A percentile compares a stretch with the other conserved stretches of the same genome.
phyloP scores from a whole-genome alignment of 2,329 filamentous ascomycete genomes.

The Arachnomyces sp. region DNA sequence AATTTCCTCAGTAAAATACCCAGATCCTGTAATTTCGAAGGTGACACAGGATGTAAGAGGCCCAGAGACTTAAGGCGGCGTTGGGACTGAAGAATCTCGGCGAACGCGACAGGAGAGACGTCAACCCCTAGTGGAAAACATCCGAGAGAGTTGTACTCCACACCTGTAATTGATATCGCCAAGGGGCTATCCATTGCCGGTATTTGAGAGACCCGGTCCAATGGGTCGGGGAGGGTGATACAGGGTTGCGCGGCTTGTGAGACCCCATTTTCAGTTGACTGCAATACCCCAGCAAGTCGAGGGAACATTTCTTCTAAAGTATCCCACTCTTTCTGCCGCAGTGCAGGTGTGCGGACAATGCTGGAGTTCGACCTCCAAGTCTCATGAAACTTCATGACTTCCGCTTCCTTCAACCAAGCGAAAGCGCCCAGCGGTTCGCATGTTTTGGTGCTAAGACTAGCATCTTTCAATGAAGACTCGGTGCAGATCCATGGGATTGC shows the following conservation, averaged over 20 bases:
- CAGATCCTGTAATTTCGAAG: constrained; percentile 27
- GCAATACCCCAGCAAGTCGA: constrained; percentile 17
- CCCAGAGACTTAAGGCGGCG: constrained; percentile 33
- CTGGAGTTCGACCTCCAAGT: constrained; percentile 30
- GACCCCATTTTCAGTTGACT: constrained; percentile 17
- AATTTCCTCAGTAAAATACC: constrained; percentile 24
- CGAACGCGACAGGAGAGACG: constrained; percentile 32
- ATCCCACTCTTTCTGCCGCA: constrained; percentile 18
- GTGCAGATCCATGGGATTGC: constrained; percentile 38
- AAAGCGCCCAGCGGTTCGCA: constrained; percentile 38
- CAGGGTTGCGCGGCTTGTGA: constrained; percentile 5
- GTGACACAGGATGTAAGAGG: constrained; percentile 32
- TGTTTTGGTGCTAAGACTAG: constrained; percentile 22
- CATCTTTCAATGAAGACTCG: constrained; percentile 28
- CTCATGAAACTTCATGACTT: constrained; percentile 38
- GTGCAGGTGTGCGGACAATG: constrained; percentile 13
- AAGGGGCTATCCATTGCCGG: constrained; percentile 28
- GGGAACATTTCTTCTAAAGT: constrained; percentile 22
- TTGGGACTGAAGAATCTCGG: constrained; percentile 39
- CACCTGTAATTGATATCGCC: constrained; percentile 29
- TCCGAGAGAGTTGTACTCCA: constrained; percentile 33
- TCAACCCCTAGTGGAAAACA: constrained; percentile 42
- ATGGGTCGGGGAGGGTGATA: constrained; percentile 20
- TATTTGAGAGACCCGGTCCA: constrained; percentile 25
- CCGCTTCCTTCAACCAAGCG: constrained; percentile 39